These are phyloP conservation scores for Aspergillus sp. DNA, from an alignment of 2,329 filamentous ascomycete genomes.

Conservation along the genomic window DNA sequence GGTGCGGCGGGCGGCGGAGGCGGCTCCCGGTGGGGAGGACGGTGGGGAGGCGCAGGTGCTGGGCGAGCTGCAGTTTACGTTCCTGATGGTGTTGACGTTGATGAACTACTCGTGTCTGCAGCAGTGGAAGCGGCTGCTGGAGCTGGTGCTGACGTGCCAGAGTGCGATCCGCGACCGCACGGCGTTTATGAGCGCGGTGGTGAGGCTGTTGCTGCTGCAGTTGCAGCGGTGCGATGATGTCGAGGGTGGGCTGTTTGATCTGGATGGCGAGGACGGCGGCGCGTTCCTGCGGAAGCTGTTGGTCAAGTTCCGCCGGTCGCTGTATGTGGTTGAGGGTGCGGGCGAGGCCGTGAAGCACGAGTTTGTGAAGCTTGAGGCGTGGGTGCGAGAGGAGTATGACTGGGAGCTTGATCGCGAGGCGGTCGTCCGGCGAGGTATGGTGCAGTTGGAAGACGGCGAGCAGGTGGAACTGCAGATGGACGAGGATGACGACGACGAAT, in stretches of 20 bases:
- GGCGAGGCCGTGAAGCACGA: conserved; percentile 48
- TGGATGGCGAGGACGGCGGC: conserved; percentile 51
- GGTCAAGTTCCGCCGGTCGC: conserved; percentile 48
- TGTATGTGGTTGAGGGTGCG: conserved; percentile 44
- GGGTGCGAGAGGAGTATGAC: conserved; percentile 52
- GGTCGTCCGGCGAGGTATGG: conserved; percentile 55
- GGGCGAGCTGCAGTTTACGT: conserved; percentile 62
- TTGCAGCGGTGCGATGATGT: conserved; percentile 56
- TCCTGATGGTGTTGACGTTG: conserved; percentile 61
- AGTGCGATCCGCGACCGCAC: conserved; percentile 49
- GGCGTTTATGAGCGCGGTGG: conserved; percentile 51
- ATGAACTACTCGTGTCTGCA: conserved; percentile 66
- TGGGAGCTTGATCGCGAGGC: conserved; percentile 56
- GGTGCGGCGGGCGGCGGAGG: conserved; percentile 36
- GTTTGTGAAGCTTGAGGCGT: conserved; percentile 54
- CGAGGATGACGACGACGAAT: conserved; percentile 63
- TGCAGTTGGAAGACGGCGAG: conserved; percentile 63
- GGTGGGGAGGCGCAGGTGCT: conserved; percentile 42
- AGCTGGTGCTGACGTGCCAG: conserved; percentile 56
- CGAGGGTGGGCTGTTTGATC: conserved; percentile 61
- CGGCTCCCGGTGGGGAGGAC: conserved; percentile 17
- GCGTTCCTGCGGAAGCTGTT: conserved; percentile 53
- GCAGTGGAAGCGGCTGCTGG: conserved; percentile 62
- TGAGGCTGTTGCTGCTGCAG: conserved; percentile 52
- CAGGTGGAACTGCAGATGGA: conserved; percentile 57